Percentiles rank a stretch among this genome's conserved stretches.
Evolutionary conservation across 441 rosid species (phyloP).

Genomic region (Adansonia gregorii): DNA sequence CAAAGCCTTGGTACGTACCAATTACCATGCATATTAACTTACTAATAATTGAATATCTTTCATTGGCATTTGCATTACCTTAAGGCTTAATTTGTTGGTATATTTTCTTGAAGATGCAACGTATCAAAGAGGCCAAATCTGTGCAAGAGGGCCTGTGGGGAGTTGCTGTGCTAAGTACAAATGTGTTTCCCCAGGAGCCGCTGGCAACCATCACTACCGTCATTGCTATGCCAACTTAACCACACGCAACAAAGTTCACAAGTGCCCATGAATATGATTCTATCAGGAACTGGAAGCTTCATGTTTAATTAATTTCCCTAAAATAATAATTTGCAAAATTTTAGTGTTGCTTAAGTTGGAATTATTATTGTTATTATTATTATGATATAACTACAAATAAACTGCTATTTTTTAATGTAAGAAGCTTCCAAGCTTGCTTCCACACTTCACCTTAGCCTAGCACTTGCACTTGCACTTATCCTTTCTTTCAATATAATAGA

Average conservation of each 20-base stretch:
- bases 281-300: too few relatives aligned
- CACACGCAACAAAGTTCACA: slow-evolving; percentile 26
- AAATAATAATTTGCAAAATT: not conserved
- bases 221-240: slow-evolving; percentile 40
- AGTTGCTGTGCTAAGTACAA: slow-evolving; percentile 37
- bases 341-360: not conserved
- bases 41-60: not conserved
- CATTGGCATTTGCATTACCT: not conserved
- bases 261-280: slow-evolving; percentile 36
- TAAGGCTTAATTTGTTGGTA: not conserved
- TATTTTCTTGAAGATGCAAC: slow-evolving; percentile 29
- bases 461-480: too few relatives aligned
- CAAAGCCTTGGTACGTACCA: not conserved
- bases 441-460: too few relatives aligned
- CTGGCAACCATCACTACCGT: slow-evolving; percentile 31
- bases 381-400: too few relatives aligned
- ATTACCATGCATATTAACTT: not conserved
- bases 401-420: too few relatives aligned
- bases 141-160: slow-evolving; percentile 38
- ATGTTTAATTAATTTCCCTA: too few relatives aligned
- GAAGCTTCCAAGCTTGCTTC: too few relatives aligned
- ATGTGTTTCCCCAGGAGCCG: slow-evolving; percentile 43
- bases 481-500: too few relatives aligned
- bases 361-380: too few relatives aligned
- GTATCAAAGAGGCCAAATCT: slow-evolving; percentile 34